Percentiles rank a stretch among this genome's conserved stretches.
These are phyloP conservation scores for Brassica juncea DNA, from an alignment of 345 rosid genomes.

Conservation along the genomic window DNA sequence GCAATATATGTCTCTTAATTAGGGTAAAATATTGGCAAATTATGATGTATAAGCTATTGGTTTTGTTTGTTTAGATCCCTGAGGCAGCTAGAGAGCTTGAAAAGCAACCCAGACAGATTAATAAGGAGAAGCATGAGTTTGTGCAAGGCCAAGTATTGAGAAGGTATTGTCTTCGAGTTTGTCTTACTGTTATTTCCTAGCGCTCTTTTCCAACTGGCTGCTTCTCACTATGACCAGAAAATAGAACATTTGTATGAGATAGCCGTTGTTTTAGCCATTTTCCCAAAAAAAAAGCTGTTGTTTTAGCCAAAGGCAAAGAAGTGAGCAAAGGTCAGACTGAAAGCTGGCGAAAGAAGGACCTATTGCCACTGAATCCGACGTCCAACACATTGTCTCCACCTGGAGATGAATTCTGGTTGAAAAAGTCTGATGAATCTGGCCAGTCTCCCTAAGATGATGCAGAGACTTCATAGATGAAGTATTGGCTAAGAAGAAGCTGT, in stretches of 20 bases:
- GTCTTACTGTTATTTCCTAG: background rate
- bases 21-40: too few species aligned
- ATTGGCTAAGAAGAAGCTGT: too few species aligned
- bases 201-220: too few species aligned
- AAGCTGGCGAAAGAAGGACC: constrained; percentile 47
- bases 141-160: constrained; percentile 90
- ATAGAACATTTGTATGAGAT: too few species aligned
- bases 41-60: too few species aligned
- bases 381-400: constrained; percentile 86
- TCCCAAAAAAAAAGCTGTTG: too few species aligned
- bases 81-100: constrained; percentile 52
- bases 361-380: constrained; percentile 72
- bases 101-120: constrained; percentile 43
- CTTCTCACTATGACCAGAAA: too few species aligned
- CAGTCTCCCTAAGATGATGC: constrained; percentile 86
- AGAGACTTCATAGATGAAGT: constrained; percentile 58
- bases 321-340: too few species aligned
- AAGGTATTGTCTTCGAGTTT: constrained; percentile 51
- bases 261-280: too few species aligned
- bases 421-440: constrained; percentile 91
- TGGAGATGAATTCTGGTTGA: constrained; percentile 99
- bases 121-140: constrained; percentile 89
- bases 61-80: constrained; percentile 48
- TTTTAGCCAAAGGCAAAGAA: too few species aligned
- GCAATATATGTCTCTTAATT: too few species aligned